Evolutionary conservation across 768 basidiomycete species (phyloP).

Genomic region (Clitopilus hobsonii): DNA sequence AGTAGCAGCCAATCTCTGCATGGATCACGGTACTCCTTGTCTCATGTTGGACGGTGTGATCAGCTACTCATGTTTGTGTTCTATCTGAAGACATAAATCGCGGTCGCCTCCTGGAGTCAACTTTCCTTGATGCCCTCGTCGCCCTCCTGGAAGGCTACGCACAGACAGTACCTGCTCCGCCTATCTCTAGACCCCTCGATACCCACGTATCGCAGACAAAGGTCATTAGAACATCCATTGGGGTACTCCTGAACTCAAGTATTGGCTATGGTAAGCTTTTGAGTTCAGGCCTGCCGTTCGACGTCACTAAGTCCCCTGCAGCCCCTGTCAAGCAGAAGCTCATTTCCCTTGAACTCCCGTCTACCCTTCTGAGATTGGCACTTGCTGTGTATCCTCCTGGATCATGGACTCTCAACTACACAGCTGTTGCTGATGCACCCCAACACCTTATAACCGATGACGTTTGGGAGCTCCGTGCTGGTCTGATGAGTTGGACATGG

Average conservation of each 20-base stretch:
- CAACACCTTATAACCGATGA: slow-evolving; percentile 32
- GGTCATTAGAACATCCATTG: slow-evolving; percentile 72
- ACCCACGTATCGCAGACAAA: slow-evolving; percentile 61
- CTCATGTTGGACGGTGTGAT: neutral
- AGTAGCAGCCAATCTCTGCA: slow-evolving; percentile 78
- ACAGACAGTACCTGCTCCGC: slow-evolving; percentile 34
- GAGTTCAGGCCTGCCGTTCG: neutral
- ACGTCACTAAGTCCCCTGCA: slow-evolving; percentile 21
- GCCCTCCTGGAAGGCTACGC: slow-evolving; percentile 68
- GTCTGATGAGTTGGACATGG: slow-evolving; percentile 76
- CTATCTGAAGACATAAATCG: slow-evolving; percentile 66
- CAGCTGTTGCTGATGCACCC: slow-evolving; percentile 14
- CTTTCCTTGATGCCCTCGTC: slow-evolving; percentile 63
- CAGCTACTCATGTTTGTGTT: slow-evolving; percentile 3
- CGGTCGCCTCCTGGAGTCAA: slow-evolving; percentile 62
- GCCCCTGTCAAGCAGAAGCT: slow-evolving; percentile 70
- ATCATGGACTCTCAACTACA: slow-evolving; percentile 43
- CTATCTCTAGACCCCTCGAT: slow-evolving; percentile 35
- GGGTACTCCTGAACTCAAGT: slow-evolving; percentile 73
- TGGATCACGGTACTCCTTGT: slow-evolving; percentile 64
- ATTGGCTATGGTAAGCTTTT: slow-evolving; percentile 62
- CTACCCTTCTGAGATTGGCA: slow-evolving; percentile 65
- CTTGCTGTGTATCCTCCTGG: slow-evolving; percentile 70
- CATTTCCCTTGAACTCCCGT: slow-evolving; percentile 62
- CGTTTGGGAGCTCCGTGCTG: slow-evolving; percentile 61